Evolutionary conservation across 352 stramenopile species (phyloP).

Genomic region (Plasmopara halstedii): DNA sequence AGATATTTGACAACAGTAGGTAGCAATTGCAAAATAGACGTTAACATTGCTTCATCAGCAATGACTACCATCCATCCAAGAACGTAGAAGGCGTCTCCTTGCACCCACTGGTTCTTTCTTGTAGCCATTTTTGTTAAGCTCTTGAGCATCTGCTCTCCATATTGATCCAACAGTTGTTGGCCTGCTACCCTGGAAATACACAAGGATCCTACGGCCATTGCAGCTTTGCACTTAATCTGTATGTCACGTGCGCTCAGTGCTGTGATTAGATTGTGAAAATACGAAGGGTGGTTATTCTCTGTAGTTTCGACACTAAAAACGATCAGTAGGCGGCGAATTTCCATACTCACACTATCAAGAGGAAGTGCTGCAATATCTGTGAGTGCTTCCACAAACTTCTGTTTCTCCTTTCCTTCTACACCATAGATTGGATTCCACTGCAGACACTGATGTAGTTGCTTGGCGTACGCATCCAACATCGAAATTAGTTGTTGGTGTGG

Average conservation of each 20-base stretch:
- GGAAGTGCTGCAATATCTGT: slow-evolving; percentile 66
- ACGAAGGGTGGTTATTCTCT: slow-evolving; percentile 1
- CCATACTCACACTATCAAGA: slow-evolving; percentile 63
- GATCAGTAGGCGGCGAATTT: slow-evolving; percentile 55
- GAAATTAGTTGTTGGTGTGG: not conserved
- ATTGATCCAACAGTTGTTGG: slow-evolving; percentile 42
- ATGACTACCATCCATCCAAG: slow-evolving; percentile 71
- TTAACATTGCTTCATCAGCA: slow-evolving; percentile 39
- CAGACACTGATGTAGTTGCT: slow-evolving; percentile 25
- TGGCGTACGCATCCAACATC: slow-evolving; percentile 14
- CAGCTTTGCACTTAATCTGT: slow-evolving; percentile 72
- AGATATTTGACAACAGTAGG: slow-evolving; percentile 38
- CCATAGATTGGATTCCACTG: slow-evolving; percentile 28
- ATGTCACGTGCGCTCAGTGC: slow-evolving; percentile 54
- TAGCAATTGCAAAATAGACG: slow-evolving; percentile 30
- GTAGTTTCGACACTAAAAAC: slow-evolving; percentile 1
- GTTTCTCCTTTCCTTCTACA: slow-evolving; percentile 22
- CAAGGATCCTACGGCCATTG: slow-evolving; percentile 61
- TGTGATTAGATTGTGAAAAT: slow-evolving; percentile 33
- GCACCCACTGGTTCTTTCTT: slow-evolving; percentile 64
- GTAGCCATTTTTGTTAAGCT: slow-evolving; percentile 51
- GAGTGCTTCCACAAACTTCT: slow-evolving; percentile 56
- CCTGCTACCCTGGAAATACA: slow-evolving; percentile 68
- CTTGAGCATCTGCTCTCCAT: slow-evolving; percentile 29
- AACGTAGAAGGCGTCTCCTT: slow-evolving; percentile 68